Evolutionary conservation across 352 stramenopile genomes (phyloP).

Genomic region (Phytophthora rubi): DNA sequence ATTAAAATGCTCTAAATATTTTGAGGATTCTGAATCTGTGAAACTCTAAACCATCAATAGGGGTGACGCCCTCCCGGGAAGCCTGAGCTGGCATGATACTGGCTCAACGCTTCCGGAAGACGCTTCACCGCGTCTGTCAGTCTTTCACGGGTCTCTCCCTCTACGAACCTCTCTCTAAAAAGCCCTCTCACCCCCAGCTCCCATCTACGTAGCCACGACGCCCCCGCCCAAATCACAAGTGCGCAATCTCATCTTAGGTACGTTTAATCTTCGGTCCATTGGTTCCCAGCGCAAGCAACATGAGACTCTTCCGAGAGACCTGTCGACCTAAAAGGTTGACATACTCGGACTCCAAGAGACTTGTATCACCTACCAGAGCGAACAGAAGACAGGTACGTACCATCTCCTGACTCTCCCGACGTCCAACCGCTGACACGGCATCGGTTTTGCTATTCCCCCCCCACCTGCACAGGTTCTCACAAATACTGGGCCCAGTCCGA

Average conservation of each 20-base stretch:
- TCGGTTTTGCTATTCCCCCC: constrained; percentile 15
- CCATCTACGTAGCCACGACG: too few species aligned
- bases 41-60: too few species aligned
- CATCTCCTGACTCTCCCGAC: constrained; percentile 7
- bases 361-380: constrained; percentile 5
- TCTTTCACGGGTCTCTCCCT: too few species aligned
- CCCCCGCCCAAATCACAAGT: too few species aligned
- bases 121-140: too few species aligned
- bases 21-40: too few species aligned
- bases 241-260: neutral
- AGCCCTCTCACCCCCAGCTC: too few species aligned
- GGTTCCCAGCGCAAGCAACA: constrained; percentile 14
- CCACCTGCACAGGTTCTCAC: constrained; percentile 6
- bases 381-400: constrained; percentile 20
- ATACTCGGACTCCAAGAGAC: constrained; percentile 17
- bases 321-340: constrained; percentile 14
- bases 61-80: too few species aligned
- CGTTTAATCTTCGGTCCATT: constrained; percentile 18
- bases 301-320: constrained; percentile 4
- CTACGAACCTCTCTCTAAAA: too few species aligned
- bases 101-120: too few species aligned
- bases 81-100: too few species aligned
- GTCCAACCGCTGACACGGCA: constrained; percentile 16
- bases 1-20: too few species aligned
- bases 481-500: constrained; percentile 13